Evolutionary conservation across 2,329 filamentous ascomycete species (phyloP), one percentile per base, ranked within the genome.

Genomic region (Hymenoscyphus fructigenus): DNA sequence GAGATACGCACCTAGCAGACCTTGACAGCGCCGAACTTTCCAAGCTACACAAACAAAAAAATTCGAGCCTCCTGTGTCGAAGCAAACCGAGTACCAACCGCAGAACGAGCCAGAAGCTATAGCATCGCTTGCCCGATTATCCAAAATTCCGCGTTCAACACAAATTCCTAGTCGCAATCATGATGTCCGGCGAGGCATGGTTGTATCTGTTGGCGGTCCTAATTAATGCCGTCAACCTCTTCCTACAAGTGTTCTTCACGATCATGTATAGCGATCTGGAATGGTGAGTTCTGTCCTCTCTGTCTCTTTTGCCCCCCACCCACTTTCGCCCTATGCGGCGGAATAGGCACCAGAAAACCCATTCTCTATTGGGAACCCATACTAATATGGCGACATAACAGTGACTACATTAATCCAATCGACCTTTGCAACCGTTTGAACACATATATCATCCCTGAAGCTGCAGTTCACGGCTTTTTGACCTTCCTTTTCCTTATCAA

Each of bases 191-290:
- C 80, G 93, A 97, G 87, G 93, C 93, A 79, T 97, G 95, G 95
- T 85, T 99, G 79, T 99, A 96, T 84, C 89, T 99, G 75, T 86
- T 99, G 81, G 90, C 94, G 82, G 96, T 99, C 80, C 87, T 99
- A 79, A 96, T 99, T 85, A 99, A 99, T 84, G 95, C 95, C 83
- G 93, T 99, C 88, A 99, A 99, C 85, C 87, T 99, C 77, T 99
- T 99, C 82, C 86, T 99, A 65, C 96, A 99, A 84, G 95, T 99
- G 75, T 99, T 99, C 87, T 99, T 99, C 84, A 99, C 95, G 65
- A 99, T 99, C 78, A 99, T 99, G 96, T 99, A 98, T 83, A 97
- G 92, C 81, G 95, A 99, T 85, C 82, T 99, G 76, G 95, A 99
- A 90, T 99, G 95, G 93, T 96, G 83, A 76, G 91, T 84, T 41